Evolutionary conservation across 768 basidiomycete species (phyloP).

Genomic region (Daedalea quercina): DNA sequence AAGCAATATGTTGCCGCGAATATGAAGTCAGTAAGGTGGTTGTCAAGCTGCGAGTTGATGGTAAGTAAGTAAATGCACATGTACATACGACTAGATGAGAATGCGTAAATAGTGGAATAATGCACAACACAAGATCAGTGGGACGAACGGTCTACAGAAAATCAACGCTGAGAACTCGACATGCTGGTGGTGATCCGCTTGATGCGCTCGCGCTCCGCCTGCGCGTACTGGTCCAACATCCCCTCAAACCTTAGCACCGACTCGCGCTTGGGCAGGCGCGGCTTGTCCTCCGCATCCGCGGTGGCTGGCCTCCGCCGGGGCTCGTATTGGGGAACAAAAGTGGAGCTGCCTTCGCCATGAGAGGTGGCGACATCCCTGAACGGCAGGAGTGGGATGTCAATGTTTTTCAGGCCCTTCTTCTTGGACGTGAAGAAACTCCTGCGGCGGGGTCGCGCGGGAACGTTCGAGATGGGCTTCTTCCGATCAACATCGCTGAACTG

Average conservation of each 20-base stretch:
- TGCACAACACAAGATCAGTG: not conserved
- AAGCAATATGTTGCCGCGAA: not conserved
- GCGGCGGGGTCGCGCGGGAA: constrained; percentile 27
- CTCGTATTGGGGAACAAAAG: not conserved
- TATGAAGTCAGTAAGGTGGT: not conserved
- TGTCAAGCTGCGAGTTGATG: not conserved
- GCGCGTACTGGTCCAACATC: constrained; percentile 77
- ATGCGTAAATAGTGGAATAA: not conserved
- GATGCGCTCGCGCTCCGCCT: constrained; percentile 74
- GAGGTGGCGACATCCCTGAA: constrained; percentile 9
- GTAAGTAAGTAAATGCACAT: not conserved
- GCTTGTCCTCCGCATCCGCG: constrained; percentile 14
- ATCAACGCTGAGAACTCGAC: constrained; percentile 5
- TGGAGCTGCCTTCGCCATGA: not conserved
- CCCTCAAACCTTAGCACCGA: constrained; percentile 66
- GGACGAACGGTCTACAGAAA: not conserved
- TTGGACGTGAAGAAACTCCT: constrained; percentile 40
- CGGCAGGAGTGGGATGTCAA: constrained; percentile 18
- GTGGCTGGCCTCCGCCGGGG: constrained; percentile 9
- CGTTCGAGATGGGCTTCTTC: constrained; percentile 48
- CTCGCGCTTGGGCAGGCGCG: constrained; percentile 42
- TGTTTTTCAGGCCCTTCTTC: constrained; percentile 25
- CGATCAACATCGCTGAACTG: constrained; percentile 25
- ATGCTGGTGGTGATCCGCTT: constrained; percentile 58
- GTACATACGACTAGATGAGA: not conserved